Evolutionary conservation across 108 stramenopile species (phyloP).

Genomic region (Aureococcus anophagefferens): DNA sequence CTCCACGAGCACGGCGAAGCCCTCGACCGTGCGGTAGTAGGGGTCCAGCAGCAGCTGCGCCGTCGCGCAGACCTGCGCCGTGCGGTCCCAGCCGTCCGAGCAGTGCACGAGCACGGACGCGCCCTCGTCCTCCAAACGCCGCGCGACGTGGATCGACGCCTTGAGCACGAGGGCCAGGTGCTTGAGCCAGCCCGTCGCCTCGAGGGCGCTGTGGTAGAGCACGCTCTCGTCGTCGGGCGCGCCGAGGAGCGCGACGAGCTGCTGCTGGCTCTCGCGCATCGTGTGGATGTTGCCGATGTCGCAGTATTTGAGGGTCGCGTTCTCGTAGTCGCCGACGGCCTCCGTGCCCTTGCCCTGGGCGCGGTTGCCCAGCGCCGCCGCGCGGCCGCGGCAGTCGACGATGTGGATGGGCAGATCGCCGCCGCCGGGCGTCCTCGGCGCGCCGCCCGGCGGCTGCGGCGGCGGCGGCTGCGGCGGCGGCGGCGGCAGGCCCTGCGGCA

Average conservation of each 20-base stretch:
- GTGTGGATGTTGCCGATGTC: constrained; percentile 30
- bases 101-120: constrained; percentile 44
- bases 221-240: background rate
- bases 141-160: constrained; percentile 25
- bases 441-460: too few species aligned
- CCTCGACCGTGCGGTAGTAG: constrained; percentile 45
- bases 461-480: too few species aligned
- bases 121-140: constrained; percentile 13
- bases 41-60: constrained; percentile 45
- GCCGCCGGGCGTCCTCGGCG: too few species aligned
- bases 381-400: too few species aligned
- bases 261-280: constrained; percentile 14
- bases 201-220: constrained; percentile 22
- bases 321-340: constrained; percentile 1
- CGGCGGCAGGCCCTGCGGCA: too few species aligned
- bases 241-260: background rate
- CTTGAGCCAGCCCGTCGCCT: constrained; percentile 30
- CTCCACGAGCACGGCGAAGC: constrained; percentile 41
- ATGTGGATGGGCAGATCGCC: too few species aligned
- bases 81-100: constrained; percentile 58
- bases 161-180: constrained; percentile 29
- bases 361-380: too few species aligned
- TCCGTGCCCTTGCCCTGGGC: too few species aligned
- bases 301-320: constrained; percentile 5
- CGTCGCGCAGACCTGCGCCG: constrained; percentile 37